Percentiles rank a stretch among this genome's conserved stretches.
Evolutionary conservation across 352 stramenopile species (phyloP).

Genomic region (Stramenopiles sp.): DNA sequence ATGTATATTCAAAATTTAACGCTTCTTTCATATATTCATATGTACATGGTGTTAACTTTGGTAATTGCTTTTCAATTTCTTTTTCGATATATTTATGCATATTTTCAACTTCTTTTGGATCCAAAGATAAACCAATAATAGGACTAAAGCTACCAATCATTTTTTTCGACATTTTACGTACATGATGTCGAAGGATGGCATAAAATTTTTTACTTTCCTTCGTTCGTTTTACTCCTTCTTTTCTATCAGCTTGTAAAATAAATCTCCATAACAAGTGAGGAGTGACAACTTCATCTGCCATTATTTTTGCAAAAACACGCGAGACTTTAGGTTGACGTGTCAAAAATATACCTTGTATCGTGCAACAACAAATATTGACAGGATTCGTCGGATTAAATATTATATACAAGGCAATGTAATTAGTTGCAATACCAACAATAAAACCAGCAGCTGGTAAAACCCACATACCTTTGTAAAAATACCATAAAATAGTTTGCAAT

Average conservation of each 20-base stretch:
- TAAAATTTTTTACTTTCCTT: too few species aligned
- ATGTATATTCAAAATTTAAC: constrained; percentile 65
- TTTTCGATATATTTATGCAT: too few species aligned
- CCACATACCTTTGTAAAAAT: constrained; percentile 21
- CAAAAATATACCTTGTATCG: constrained; percentile 80
- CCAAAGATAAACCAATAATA: too few species aligned
- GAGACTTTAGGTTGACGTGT: constrained; percentile 68
- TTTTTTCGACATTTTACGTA: too few species aligned
- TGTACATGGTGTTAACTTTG: constrained; percentile 61
- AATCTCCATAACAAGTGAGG: constrained; percentile 61
- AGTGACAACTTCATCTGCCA: constrained; percentile 53
- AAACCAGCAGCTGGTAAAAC: constrained; percentile 65
- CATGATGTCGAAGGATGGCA: too few species aligned
- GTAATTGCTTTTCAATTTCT: too few species aligned
- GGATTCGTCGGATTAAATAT: constrained; percentile 72
- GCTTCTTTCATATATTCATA: constrained; percentile 63
- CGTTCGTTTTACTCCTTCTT: too few species aligned
- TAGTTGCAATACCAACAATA: constrained; percentile 87
- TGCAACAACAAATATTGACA: constrained; percentile 55
- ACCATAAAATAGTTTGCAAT: constrained; percentile 18
- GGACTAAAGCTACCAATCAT: too few species aligned
- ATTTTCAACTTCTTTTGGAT: too few species aligned
- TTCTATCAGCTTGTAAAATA: constrained; percentile 63
- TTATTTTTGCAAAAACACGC: constrained; percentile 56
- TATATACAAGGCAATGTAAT: constrained; percentile 79